These are phyloP conservation scores for Trichosporon asahii DNA, from an alignment of 1,284 basidiomycete species.

Conservation along the genomic window DNA sequence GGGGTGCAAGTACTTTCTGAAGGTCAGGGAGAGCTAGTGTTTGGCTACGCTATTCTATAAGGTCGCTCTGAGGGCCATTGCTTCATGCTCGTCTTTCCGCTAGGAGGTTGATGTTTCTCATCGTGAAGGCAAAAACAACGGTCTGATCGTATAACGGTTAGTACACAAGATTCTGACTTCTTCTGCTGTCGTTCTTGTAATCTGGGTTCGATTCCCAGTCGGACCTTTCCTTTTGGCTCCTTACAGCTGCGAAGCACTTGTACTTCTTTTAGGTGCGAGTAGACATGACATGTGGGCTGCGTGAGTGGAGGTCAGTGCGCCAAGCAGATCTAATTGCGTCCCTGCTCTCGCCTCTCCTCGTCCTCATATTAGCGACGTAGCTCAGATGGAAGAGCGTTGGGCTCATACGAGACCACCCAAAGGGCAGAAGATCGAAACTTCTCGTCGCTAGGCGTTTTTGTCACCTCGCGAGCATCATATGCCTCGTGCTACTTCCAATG, in stretches of 20 bases:
- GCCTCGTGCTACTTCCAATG: no score
- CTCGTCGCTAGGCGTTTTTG: background rate
- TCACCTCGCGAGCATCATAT: no score
- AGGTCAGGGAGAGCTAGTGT: no score
- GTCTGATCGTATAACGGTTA: slow-evolving; percentile 5
- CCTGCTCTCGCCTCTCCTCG: background rate
- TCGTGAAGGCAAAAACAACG: background rate
- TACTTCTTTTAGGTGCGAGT: no score
- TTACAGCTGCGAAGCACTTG: no score
- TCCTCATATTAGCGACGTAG: background rate
- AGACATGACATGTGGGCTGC: no score
- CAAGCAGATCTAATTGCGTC: background rate
- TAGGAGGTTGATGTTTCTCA: no score
- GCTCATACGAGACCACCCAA: slow-evolving; percentile 1
- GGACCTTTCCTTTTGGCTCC: background rate
- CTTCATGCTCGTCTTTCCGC: no score
- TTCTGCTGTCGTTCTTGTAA: background rate
- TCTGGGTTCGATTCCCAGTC: slow-evolving; percentile 4
- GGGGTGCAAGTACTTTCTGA: no score
- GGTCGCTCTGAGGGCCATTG: no score
- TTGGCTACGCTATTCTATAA: no score
- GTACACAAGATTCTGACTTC: background rate
- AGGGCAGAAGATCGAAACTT: slow-evolving; percentile 10
- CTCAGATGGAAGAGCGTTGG: slow-evolving; percentile 10
- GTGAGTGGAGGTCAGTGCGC: no score